Percentiles rank a stretch among this genome's conserved stretches.
These are phyloP conservation scores for Flaveria linearis DNA, from an alignment of 129 eudicot species.

Conservation along the genomic window DNA sequence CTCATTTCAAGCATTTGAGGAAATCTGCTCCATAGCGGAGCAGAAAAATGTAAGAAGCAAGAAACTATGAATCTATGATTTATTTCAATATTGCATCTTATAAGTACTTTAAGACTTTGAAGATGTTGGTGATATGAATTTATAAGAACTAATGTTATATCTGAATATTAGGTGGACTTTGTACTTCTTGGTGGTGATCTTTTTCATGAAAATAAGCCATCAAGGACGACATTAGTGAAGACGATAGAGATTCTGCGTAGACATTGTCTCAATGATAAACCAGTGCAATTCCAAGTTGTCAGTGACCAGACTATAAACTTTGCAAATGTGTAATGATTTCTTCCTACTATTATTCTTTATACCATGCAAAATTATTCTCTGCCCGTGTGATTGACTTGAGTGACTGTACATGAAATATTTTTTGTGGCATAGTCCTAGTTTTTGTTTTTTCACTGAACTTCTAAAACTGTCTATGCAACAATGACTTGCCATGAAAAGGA, in stretches of 20 bases:
- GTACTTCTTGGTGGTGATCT: slow-evolving; percentile 98
- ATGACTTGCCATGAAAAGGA: slow-evolving; percentile 10
- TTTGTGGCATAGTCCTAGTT: neutral
- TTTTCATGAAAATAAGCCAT: slow-evolving; percentile 96
- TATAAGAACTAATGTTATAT: slow-evolving; percentile 11
- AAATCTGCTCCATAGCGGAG: slow-evolving; percentile 93
- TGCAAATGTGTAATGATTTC: slow-evolving; percentile 69
- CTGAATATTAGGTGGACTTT: slow-evolving; percentile 71
- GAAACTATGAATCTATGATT: neutral
- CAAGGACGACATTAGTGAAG: slow-evolving; percentile 92
- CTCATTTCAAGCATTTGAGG: slow-evolving; percentile 94
- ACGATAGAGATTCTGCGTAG: slow-evolving; percentile 88
- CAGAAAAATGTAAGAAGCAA: slow-evolving; percentile 59
- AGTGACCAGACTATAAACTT: slow-evolving; percentile 98
- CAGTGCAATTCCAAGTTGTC: slow-evolving; percentile 98
- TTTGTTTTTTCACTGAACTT: neutral
- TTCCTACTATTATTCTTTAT: slow-evolving; percentile 8
- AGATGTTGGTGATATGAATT: neutral
- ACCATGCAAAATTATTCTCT: neutral
- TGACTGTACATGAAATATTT: slow-evolving; percentile 13
- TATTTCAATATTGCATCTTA: neutral
- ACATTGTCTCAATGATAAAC: slow-evolving; percentile 81
- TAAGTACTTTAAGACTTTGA: neutral
- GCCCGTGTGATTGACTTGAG: slow-evolving; percentile 1
- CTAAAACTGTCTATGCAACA: slow-evolving; percentile 5